A percentile compares a stretch with the other conserved stretches of the same genome.
Evolutionary conservation across 225 moss, liverwort and hornwort genomes (phyloP).

Genomic region (Climacium dendroides): DNA sequence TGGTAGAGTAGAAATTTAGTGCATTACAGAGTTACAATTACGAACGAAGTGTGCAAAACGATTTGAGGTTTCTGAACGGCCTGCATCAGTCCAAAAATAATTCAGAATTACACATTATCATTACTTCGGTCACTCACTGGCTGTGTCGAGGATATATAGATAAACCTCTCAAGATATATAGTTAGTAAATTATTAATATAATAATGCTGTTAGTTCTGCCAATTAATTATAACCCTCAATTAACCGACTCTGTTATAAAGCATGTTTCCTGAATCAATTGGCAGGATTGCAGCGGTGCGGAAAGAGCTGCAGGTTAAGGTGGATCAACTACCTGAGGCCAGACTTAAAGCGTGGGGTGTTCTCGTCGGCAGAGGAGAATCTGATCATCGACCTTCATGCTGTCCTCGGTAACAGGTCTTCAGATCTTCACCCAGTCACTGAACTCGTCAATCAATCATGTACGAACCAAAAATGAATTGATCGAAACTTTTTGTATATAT

Average conservation of each 20-base stretch:
- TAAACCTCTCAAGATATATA: not conserved
- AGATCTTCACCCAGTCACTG: slow-evolving; percentile 45
- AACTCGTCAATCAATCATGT: not conserved
- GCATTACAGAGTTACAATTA: not conserved
- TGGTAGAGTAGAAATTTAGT: not conserved
- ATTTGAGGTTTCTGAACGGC: not conserved
- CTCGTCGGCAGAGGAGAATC: slow-evolving; percentile 67
- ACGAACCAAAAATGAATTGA: not conserved
- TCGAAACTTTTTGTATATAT: not conserved
- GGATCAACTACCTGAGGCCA: slow-evolving; percentile 94
- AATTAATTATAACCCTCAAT: not conserved
- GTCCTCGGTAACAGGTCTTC: slow-evolving; percentile 96
- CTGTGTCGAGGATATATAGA: not conserved
- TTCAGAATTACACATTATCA: not conserved
- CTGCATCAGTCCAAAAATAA: not conserved
- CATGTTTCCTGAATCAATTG: not conserved
- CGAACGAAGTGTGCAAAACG: not conserved
- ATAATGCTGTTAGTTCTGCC: not conserved
- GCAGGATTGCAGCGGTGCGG: slow-evolving; percentile 90
- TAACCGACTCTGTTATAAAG: not conserved
- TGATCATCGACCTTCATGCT: slow-evolving; percentile 87
- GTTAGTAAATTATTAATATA: too few relatives aligned
- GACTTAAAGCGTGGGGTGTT: slow-evolving; percentile 95
- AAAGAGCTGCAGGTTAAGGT: slow-evolving; percentile 92
- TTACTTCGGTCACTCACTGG: not conserved